phyloP scores from a whole-genome alignment of 306 rosid genomes.

The Fagus sylvatica region DNA sequence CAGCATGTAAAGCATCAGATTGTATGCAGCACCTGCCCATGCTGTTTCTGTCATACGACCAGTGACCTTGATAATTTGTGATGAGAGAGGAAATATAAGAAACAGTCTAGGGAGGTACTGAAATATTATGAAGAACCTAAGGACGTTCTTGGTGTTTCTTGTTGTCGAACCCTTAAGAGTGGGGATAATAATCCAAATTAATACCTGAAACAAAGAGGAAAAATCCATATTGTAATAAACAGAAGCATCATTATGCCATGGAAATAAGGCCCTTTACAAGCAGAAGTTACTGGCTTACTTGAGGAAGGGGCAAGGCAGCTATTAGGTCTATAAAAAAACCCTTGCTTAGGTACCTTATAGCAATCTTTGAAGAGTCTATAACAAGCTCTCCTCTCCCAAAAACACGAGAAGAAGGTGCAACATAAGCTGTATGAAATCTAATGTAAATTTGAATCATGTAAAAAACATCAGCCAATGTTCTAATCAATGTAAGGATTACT shows the following conservation, averaged over 20 bases:
- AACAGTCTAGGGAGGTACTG: slow-evolving; percentile 80
- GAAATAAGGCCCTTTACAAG: not conserved
- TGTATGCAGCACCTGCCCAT: slow-evolving; percentile 99
- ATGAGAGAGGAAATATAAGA: slow-evolving; percentile 83
- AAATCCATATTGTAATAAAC: not conserved
- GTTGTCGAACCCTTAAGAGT: slow-evolving; percentile 75
- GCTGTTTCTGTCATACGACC: slow-evolving; percentile 93
- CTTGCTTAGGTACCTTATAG: slow-evolving; percentile 35
- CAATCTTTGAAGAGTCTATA: slow-evolving; percentile 49
- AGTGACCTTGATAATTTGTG: slow-evolving; percentile 80
- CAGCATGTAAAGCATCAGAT: slow-evolving; percentile 86
- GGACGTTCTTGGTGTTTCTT: slow-evolving; percentile 79
- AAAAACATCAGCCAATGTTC: slow-evolving; percentile 47
- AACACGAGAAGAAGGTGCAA: slow-evolving; percentile 62
- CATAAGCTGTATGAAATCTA: slow-evolving; percentile 49
- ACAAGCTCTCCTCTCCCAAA: slow-evolving; percentile 67
- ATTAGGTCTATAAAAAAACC: slow-evolving; percentile 45
- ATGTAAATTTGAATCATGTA: slow-evolving; percentile 47
- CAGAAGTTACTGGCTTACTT: slow-evolving; percentile 28
- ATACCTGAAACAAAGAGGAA: slow-evolving; percentile 52
- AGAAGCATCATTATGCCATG: not conserved
- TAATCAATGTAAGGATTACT: slow-evolving; percentile 42
- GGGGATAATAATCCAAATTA: slow-evolving; percentile 87
- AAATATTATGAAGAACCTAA: slow-evolving; percentile 71
- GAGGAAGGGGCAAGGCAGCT: slow-evolving; percentile 65